phyloP scores from a whole-genome alignment of 2,329 filamentous ascomycete species.

The Fusarium xylarioides region DNA sequence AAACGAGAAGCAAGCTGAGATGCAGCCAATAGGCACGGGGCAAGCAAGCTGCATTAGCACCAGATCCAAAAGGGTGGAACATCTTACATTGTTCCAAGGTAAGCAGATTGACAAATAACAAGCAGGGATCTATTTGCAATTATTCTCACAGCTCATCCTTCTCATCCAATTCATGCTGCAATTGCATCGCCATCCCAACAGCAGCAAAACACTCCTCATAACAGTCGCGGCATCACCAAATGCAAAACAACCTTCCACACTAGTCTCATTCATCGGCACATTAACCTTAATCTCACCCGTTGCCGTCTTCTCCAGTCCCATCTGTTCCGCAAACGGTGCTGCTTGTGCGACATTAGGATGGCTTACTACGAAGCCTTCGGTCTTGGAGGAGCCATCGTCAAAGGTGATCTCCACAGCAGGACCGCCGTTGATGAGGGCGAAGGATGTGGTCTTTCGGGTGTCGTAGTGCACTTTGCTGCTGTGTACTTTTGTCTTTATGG shows the following conservation, averaged over 20 bases:
- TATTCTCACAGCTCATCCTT: slow-evolving; percentile 38
- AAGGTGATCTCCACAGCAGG: slow-evolving; percentile 50
- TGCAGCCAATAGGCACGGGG: neutral
- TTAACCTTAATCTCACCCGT: slow-evolving; percentile 55
- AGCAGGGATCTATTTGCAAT: neutral
- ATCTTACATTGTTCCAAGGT: no score
- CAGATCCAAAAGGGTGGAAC: no score
- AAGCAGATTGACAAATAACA: neutral
- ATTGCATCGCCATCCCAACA: slow-evolving; percentile 39
- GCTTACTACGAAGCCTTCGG: slow-evolving; percentile 54
- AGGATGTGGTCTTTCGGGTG: slow-evolving; percentile 42
- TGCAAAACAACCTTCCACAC: slow-evolving; percentile 61
- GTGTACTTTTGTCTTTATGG: slow-evolving; percentile 42
- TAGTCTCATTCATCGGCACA: slow-evolving; percentile 59
- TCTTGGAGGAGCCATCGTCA: slow-evolving; percentile 49
- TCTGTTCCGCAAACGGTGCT: slow-evolving; percentile 53
- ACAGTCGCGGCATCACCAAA: slow-evolving; percentile 58
- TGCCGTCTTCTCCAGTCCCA: slow-evolving; percentile 53
- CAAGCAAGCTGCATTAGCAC: neutral
- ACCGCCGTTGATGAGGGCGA: slow-evolving; percentile 42
- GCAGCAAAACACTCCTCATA: slow-evolving; percentile 44
- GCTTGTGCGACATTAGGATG: slow-evolving; percentile 51
- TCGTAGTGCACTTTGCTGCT: slow-evolving; percentile 52
- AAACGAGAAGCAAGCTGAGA: neutral
- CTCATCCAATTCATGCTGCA: slow-evolving; percentile 42